Base-by-base conservation (phyloP, 176 grass and related monocot species). In the Triticum timopheevii region DNA sequence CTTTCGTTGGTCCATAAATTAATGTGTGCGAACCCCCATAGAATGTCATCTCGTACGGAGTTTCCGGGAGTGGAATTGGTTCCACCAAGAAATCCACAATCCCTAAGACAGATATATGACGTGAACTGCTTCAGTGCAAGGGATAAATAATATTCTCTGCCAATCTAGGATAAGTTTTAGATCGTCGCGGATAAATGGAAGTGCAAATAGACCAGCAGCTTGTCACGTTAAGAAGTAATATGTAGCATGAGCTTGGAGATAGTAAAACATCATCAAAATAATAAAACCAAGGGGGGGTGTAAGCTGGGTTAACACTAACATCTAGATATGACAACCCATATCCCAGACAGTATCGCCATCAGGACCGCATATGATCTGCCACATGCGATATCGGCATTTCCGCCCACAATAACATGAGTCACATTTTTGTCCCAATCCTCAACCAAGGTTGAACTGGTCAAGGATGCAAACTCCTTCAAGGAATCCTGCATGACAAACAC, bases 381-480 rank as follows among this genome's bases (percentile, higher is more conserved):
- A 39, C 75, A 91, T 38, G 68, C 9, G 5, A 2, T 68, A 50
- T 27, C 22, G 59, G 56, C 13, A 13, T 16, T 40, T 68, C 56
- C 75, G 16, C 80, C 84, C 68, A 90, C 80, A 17, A 90, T 87
- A 54, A 91, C 85, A 40, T 91, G 89, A 7, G 89, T 91, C 81
- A 87, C 89, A 69, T 87, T 84, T 69, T 75, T 56, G 27, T 38
- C 36, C 89, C 89, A 91, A 65, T 80, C 27, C 8, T 80, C 56
- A 2, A 3, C 20, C 61, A 87, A 38, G 6, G 10, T 75, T 34
- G 76, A 69, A 0, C n/a, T 61, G 22, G 76, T 87, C 89, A 12
- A 76, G 65, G 27, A 28, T 4, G 76, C 85, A 91, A 91, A 91
- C 1, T 74, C 13, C 30, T 87, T 39, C 34, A 91, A 47, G 15